Evolutionary conservation across 2,329 filamentous ascomycete species (phyloP).

Genomic region (Clarireedia paspali): DNA sequence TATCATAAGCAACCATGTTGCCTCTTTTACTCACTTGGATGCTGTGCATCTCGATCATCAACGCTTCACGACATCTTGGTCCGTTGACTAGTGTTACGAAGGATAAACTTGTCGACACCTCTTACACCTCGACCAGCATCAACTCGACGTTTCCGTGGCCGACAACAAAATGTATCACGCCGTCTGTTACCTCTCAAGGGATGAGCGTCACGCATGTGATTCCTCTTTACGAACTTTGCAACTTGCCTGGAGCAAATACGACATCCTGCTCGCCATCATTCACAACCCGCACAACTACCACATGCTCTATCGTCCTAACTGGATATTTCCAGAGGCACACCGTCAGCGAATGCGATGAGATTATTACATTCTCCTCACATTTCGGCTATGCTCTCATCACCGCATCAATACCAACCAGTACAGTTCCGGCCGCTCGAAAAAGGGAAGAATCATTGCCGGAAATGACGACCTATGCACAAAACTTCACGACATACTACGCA

Average conservation of each 20-base stretch:
- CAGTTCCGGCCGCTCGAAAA: background rate
- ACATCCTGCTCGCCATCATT: constrained; percentile 17
- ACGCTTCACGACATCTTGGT: background rate
- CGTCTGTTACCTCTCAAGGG: constrained; percentile 12
- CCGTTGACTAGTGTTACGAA: background rate
- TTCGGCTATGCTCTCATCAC: constrained; percentile 18
- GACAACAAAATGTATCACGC: constrained; percentile 6
- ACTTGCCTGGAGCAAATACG: constrained; percentile 12
- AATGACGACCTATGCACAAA: constrained; percentile 17
- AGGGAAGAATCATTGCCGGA: background rate
- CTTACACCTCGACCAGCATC: constrained; percentile 4
- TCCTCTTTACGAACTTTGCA: constrained; percentile 19
- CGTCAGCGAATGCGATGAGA: constrained; percentile 21
- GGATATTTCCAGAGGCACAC: constrained; percentile 18
- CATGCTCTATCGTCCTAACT: constrained; percentile 21
- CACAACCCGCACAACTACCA: constrained; percentile 12
- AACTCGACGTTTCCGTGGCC: constrained; percentile 11
- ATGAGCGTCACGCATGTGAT: constrained; percentile 17
- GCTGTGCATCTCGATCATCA: background rate
- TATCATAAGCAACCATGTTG: background rate
- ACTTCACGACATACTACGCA: constrained; percentile 20
- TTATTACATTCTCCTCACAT: constrained; percentile 23
- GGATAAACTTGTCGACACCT: background rate
- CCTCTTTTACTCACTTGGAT: background rate
- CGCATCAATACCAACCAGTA: constrained; percentile 1